These are phyloP conservation scores for Corylus heterophylla DNA, from an alignment of 306 rosid genomes.

Conservation along the genomic window DNA sequence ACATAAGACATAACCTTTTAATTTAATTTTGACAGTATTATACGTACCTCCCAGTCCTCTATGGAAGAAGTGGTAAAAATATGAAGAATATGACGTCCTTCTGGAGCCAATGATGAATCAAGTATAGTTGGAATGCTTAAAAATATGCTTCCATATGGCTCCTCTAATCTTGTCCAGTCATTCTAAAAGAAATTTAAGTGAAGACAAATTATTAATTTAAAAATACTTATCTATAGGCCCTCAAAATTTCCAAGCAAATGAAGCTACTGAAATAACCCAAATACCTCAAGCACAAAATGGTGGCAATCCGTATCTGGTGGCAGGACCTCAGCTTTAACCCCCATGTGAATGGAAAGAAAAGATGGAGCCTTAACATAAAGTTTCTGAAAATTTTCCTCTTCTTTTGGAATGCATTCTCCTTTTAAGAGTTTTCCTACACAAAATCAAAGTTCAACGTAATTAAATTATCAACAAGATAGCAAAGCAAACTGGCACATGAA, in stretches of 20 bases:
- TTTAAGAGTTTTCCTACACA: conserved; percentile 71
- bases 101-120: conserved; percentile 87
- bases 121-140: conserved; percentile 95
- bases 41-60: conserved; percentile 82
- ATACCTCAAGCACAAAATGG: conserved; percentile 94
- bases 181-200: conserved; percentile 35
- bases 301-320: conserved; percentile 95
- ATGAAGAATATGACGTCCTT: conserved; percentile 88
- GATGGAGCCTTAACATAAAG: conserved; percentile 91
- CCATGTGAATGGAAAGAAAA: conserved; percentile 97
- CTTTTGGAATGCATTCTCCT: conserved; percentile 67
- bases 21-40: conserved; percentile 19
- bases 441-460: conserved; percentile 22
- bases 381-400: conserved; percentile 90
- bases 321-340: conserved; percentile 85
- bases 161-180: conserved; percentile 74
- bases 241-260: conserved; percentile 12
- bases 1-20: conserved; percentile 12
- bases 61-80: conserved; percentile 91
- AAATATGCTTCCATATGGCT: conserved; percentile 90
- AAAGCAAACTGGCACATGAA: conserved; percentile 21
- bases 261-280: conserved; percentile 29
- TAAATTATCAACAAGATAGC: conserved; percentile 2
- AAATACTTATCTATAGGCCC: conserved; percentile 19
- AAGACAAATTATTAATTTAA: conserved; percentile 13